Conservation (phyloP, 2,329 filamentous ascomycete species). For the Ophiocordyceps robertsii region DNA sequence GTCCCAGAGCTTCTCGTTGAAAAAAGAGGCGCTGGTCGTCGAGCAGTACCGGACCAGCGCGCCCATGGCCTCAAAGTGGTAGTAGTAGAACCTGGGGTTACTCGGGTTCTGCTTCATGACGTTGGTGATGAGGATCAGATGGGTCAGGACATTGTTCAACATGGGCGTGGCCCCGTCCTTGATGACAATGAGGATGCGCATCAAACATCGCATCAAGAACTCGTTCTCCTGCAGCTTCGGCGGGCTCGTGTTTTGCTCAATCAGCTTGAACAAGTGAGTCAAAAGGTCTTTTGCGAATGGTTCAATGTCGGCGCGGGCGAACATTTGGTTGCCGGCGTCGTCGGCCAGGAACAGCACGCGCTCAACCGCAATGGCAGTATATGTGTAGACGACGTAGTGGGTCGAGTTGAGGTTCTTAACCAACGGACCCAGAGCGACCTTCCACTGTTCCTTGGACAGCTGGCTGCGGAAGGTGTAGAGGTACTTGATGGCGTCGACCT, state of each 20-base stretch:
- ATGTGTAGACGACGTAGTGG: conserved; percentile 96
- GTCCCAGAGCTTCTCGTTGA: conserved; percentile 70
- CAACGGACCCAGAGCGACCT: conserved; percentile 73
- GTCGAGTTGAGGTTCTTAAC: conserved; percentile 81
- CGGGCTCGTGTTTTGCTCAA: conserved; percentile 71
- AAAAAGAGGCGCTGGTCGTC: conserved; percentile 50
- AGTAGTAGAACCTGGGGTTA: conserved; percentile 97
- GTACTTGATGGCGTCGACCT: conserved; percentile 97
- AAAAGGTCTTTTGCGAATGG: conserved; percentile 76
- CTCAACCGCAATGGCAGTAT: conserved; percentile 94
- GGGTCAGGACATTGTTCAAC: conserved; percentile 64
- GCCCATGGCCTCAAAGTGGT: conserved; percentile 88
- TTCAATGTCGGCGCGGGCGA: conserved; percentile 65
- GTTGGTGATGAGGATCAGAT: conserved; percentile 78
- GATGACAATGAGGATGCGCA: conserved; percentile 92
- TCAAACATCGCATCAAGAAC: conserved; percentile 96
- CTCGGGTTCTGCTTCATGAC: conserved; percentile 91
- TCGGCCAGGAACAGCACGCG: conserved; percentile 75
- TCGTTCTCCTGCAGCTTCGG: conserved; percentile 98
- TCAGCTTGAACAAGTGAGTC: conserved; percentile 78
- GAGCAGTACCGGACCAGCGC: conserved; percentile 66
- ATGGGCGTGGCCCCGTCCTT: conserved; percentile 66
- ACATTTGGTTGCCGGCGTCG: conserved; percentile 61
- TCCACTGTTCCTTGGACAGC: conserved; percentile 84
- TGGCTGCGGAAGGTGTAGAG: conserved; percentile 95